Evolutionary conservation across 129 eudicot species (phyloP).

Genomic region (Flaveria bidentis): DNA sequence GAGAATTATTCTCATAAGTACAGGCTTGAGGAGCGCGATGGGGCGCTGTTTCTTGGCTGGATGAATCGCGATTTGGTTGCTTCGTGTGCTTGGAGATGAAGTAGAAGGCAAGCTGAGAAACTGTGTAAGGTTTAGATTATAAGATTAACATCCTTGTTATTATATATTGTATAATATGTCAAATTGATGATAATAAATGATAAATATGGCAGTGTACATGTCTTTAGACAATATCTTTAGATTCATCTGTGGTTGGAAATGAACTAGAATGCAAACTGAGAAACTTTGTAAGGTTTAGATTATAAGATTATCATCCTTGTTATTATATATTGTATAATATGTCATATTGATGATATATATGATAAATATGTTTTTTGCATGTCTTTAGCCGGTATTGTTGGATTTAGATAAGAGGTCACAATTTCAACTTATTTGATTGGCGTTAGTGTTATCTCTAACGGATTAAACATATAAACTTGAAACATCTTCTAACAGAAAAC

Average conservation of each 20-base stretch:
- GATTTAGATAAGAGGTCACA: background rate
- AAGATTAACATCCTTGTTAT: background rate
- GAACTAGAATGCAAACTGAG: background rate
- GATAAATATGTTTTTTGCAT: background rate
- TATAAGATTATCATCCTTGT: background rate
- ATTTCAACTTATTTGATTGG: background rate
- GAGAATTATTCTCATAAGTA: constrained; percentile 18
- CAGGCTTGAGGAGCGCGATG: constrained; percentile 23
- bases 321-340: background rate
- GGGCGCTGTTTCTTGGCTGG: constrained; percentile 30
- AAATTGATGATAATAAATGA: background rate
- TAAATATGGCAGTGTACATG: no score
- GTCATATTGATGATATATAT: background rate
- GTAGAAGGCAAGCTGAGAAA: background rate
- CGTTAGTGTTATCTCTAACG: background rate
- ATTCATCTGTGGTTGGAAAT: constrained; percentile 15
- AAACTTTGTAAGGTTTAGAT: background rate
- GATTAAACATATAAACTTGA: no score
- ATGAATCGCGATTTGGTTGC: constrained; percentile 29
- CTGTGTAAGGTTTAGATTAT: background rate
- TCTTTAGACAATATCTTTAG: no score
- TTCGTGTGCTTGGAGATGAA: constrained; percentile 22
- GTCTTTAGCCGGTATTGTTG: background rate
- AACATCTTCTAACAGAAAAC: background rate
- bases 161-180: background rate